Conservation (phyloP, 139 green algal species). For the Asterochloris sp. region DNA sequence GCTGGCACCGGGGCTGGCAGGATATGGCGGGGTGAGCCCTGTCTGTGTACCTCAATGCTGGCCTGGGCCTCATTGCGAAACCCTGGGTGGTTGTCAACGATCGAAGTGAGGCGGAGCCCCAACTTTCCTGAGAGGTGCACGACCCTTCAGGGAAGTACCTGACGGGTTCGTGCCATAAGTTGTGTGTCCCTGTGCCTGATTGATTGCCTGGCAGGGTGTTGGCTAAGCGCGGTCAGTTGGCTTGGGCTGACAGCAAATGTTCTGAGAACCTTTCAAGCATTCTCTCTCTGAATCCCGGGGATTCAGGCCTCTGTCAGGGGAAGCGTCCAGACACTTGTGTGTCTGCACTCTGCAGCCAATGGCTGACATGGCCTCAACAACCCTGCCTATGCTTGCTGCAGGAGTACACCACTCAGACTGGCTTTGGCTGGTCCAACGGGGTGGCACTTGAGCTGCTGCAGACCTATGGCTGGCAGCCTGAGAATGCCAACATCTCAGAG, state of each 20-base stretch:
- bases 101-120: neutral
- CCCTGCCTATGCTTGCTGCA: neutral
- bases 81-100: too few species aligned
- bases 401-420: constrained; percentile 48
- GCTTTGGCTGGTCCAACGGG: constrained; percentile 91
- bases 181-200: too few species aligned
- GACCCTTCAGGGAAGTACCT: neutral
- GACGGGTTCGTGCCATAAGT: too few species aligned
- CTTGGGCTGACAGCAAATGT: too few species aligned
- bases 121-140: neutral
- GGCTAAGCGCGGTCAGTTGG: too few species aligned
- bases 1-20: constrained; percentile 12
- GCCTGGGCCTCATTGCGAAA: too few species aligned
- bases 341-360: neutral
- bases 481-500: neutral
- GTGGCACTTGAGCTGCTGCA: constrained; percentile 65
- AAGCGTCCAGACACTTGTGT: too few species aligned
- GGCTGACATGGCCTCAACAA: neutral
- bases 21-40: constrained; percentile 41
- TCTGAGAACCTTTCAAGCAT: too few species aligned
- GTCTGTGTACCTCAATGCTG: neutral
- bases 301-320: neutral
- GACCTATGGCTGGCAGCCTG: constrained; percentile 35
- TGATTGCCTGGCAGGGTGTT: too few species aligned
- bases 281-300: too few species aligned